Evolutionary conservation across 1,139 yeast genomes (phyloP), one percentile per base, ranked within the genome.

Genomic region (Debaryomyces fabryi): DNA sequence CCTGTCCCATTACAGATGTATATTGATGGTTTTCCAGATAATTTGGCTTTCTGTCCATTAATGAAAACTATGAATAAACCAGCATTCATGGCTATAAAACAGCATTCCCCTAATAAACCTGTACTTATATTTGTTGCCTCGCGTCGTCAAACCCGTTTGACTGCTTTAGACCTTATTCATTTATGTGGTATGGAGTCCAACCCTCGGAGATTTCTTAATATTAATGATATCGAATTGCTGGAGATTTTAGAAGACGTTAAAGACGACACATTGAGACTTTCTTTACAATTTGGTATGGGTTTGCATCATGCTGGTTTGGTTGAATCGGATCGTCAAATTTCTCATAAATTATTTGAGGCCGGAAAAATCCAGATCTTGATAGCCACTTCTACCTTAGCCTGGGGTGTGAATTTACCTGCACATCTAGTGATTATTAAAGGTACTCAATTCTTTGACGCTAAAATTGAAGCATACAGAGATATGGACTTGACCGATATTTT

Each of bases 61-160:
- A 95, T 95, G 99, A 92, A 91, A 65, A 86, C 95, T 0, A 95
- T 95, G 99, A 95, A 95, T 67, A 91, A 91, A 59, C 99, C 99
- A 1, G 96, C 97, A 0, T 95, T 90, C 59, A 83, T 88, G 86
- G 97, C 99, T 0, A 93, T 95, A 56, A 91, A 92, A 63, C 92
- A 91, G 51, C 98, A 95, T 63, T 90, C 98, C 0, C 97, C 98
- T 0, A 72, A 76, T 6, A 93, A 93, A 64, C 99, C 99, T 0
- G 97, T 89, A 0, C 78, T 95, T 58, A 86, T 95, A 27, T 95
- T 95, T 64, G 99, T 95, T 48, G 97, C 99, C 0, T 92, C 98
- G 2, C 85, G 99, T 70, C 81, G 99, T 59, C 99, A 95, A 70
- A 95, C 99, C 0, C 80, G 99, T 58, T 78, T 95, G 50, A 95